Evolutionary conservation across 164 flowering plant genomes (phyloP).

Genomic region (Tetrastigma voinierianum): DNA sequence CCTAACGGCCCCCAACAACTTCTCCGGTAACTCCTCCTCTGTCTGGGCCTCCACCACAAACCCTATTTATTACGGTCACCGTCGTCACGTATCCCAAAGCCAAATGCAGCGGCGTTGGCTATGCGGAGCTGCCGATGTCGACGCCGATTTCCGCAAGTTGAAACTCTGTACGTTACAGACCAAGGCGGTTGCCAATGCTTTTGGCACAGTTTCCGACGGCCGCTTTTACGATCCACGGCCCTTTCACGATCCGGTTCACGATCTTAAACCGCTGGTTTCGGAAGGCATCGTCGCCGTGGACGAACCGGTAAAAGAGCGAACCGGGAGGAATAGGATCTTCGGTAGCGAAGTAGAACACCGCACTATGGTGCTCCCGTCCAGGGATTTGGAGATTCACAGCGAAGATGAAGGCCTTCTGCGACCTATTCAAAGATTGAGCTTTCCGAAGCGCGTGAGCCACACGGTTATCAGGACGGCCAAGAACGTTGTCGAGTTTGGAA

Average conservation of each 20-base stretch:
- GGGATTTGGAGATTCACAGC: constrained; percentile 93
- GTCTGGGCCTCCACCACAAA: constrained; percentile 78
- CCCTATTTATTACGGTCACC: constrained; percentile 88
- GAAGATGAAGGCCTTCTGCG: constrained; percentile 57
- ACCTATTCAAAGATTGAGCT: constrained; percentile 36
- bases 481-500: constrained; percentile 69
- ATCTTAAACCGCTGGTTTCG: constrained; percentile 84
- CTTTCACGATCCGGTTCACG: constrained; percentile 86
- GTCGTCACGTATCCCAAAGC: constrained; percentile 81
- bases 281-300: constrained; percentile 81
- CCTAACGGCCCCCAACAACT: constrained; percentile 81
- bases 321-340: constrained; percentile 61
- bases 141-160: constrained; percentile 84
- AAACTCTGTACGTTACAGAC: constrained; percentile 60
- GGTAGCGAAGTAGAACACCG: constrained; percentile 83
- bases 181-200: constrained; percentile 86
- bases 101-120: constrained; percentile 68
- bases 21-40: constrained; percentile 93
- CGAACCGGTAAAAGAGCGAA: constrained; percentile 66
- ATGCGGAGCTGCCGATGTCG: constrained; percentile 82
- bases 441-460: constrained; percentile 53
- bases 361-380: constrained; percentile 78
- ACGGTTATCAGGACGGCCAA: constrained; percentile 72
- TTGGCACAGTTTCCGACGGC: constrained; percentile 78
- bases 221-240: constrained; percentile 88